Conservation (phyloP, 176 grass and related monocot genomes). For the Leersia perrieri region DNA sequence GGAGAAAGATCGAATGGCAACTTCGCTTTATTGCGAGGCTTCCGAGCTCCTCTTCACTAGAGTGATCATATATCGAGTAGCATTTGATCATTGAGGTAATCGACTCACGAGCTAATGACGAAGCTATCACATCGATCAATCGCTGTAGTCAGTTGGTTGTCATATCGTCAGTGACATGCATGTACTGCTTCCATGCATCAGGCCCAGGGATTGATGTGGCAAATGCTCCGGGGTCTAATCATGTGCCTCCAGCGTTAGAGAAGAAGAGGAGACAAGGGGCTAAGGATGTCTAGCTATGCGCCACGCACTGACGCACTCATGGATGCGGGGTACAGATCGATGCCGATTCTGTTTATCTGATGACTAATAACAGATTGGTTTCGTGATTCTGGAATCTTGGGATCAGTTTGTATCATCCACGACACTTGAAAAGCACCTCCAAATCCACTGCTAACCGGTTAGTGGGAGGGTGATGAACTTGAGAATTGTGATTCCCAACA, state of each 20-base stretch:
- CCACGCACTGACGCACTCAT: not conserved
- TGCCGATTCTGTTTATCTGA: not conserved
- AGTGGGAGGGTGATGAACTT: not conserved
- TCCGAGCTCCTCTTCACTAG: not conserved
- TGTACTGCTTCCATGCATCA: not conserved
- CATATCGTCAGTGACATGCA: not conserved
- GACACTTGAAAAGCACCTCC: not conserved
- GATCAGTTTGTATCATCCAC: not conserved
- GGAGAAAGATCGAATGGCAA: constrained; percentile 33
- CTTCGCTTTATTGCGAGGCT: constrained; percentile 1
- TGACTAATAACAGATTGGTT: not conserved
- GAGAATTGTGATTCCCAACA: too few species aligned
- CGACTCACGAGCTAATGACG: not conserved
- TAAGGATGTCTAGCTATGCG: not conserved
- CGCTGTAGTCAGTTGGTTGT: not conserved
- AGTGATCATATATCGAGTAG: not conserved
- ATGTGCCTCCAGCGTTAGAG: not conserved
- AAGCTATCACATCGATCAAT: not conserved
- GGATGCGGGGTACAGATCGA: not conserved
- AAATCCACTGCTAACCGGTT: not conserved
- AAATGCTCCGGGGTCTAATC: not conserved
- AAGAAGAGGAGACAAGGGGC: not conserved
- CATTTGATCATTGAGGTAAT: not conserved
- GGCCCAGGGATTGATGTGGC: not conserved
- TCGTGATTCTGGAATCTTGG: not conserved